Conservation (phyloP, 1,284 basidiomycete genomes). For the Athelia sp. region DNA sequence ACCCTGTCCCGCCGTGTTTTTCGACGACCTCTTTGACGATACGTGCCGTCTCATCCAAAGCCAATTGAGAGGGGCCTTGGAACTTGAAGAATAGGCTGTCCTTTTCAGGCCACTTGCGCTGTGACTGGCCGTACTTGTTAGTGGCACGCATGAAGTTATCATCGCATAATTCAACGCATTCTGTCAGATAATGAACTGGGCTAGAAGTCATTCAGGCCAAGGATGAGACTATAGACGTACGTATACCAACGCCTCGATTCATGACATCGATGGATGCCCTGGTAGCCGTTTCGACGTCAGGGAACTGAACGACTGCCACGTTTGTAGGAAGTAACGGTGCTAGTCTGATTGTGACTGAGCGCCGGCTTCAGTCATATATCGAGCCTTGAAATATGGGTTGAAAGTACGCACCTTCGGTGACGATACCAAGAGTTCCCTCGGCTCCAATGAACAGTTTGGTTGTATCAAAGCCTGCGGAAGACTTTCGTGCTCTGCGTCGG, state of each 20-base stretch:
- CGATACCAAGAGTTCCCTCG: slow-evolving; percentile 90
- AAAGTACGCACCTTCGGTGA: slow-evolving; percentile 69
- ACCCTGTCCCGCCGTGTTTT: slow-evolving; percentile 66
- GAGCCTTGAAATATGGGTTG: slow-evolving; percentile 8
- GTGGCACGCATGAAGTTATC: slow-evolving; percentile 66
- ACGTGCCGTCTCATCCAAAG: slow-evolving; percentile 61
- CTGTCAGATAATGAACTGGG: slow-evolving; percentile 19
- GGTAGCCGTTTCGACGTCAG: slow-evolving; percentile 59
- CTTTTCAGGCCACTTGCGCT: slow-evolving; percentile 58
- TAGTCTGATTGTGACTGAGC: slow-evolving; percentile 70
- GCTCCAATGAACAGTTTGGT: slow-evolving; percentile 94
- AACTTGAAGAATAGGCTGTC: slow-evolving; percentile 88
- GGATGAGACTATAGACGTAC: slow-evolving; percentile 31
- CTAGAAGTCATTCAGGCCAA: neutral
- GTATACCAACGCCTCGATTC: slow-evolving; percentile 68
- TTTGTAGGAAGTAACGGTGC: slow-evolving; percentile 78
- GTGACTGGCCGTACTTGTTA: slow-evolving; percentile 57
- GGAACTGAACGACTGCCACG: slow-evolving; percentile 67
- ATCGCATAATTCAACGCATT: slow-evolving; percentile 80
- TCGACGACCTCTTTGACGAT: slow-evolving; percentile 54
- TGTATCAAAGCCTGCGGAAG: slow-evolving; percentile 86
- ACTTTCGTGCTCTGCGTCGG: slow-evolving; percentile 80
- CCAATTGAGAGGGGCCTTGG: slow-evolving; percentile 61
- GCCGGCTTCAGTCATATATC: slow-evolving; percentile 2
- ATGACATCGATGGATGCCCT: slow-evolving; percentile 74